A percentile compares a stretch with the other conserved stretches of the same genome.
Conservation (phyloP, 2,329 filamentous ascomycete species). For the Pseudogymnoascus verrucosus region DNA sequence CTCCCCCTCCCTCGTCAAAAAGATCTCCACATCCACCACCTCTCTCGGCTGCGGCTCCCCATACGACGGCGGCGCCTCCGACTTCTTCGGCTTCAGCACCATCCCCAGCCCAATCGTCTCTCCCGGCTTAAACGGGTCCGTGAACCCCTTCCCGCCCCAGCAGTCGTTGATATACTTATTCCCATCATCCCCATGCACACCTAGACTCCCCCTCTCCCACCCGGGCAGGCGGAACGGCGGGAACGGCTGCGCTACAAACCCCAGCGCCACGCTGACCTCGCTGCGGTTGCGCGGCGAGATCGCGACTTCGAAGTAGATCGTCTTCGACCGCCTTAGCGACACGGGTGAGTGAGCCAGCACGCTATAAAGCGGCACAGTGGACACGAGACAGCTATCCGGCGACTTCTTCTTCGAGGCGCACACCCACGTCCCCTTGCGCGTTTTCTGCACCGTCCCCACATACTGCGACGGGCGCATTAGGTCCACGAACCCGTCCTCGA, state of each 20-base stretch:
- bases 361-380: constrained; percentile 62
- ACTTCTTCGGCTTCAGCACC: constrained; percentile 37
- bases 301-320: constrained; percentile 65
- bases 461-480: constrained; percentile 45
- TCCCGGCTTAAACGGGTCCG: constrained; percentile 51
- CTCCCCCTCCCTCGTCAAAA: constrained; percentile 62
- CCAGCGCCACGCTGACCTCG: constrained; percentile 52
- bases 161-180: constrained; percentile 67
- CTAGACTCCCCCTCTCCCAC: constrained; percentile 69
- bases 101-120: constrained; percentile 68
- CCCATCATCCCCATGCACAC: constrained; percentile 74
- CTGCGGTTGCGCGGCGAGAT: constrained; percentile 36
- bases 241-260: constrained; percentile 66
- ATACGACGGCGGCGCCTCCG: constrained; percentile 25
- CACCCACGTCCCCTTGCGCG: constrained; percentile 45
- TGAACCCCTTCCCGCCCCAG: constrained; percentile 65
- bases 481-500: constrained; percentile 44
- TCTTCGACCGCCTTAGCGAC: constrained; percentile 38
- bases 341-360: constrained; percentile 50
- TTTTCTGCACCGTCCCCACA: constrained; percentile 38
- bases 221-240: constrained; percentile 70
- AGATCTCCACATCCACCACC: constrained; percentile 47
- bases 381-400: constrained; percentile 56
- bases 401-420: constrained; percentile 35
- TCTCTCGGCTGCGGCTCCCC: constrained; percentile 20